These are phyloP conservation scores for Cryptococcus jaspeensis DNA, from an alignment of 1,284 basidiomycete species.

Conservation along the genomic window DNA sequence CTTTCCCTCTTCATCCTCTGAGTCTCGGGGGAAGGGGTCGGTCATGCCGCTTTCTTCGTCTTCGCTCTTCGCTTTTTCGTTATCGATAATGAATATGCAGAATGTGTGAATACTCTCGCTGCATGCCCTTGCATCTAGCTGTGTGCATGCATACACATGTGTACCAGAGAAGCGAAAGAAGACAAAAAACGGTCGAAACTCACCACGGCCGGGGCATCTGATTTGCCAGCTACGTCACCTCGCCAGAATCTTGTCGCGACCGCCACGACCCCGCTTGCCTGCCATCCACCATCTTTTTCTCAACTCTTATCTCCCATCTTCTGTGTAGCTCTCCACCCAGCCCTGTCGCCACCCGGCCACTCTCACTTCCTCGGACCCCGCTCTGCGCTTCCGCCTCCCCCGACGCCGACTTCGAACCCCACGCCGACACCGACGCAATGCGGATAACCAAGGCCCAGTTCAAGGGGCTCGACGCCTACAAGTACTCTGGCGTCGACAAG, in stretches of 20 bases:
- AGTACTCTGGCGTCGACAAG: slow-evolving; percentile 59
- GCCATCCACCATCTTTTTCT: not conserved
- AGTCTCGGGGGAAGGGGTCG: not conserved
- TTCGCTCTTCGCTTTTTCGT: slow-evolving; percentile 1
- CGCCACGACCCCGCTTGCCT: too few species aligned
- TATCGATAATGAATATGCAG: too few species aligned
- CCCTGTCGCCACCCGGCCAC: not conserved
- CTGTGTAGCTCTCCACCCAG: not conserved
- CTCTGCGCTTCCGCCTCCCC: not conserved
- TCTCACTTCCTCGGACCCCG: not conserved
- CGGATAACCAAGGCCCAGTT: slow-evolving; percentile 52
- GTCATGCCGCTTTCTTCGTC: not conserved
- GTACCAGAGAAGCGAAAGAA: too few species aligned
- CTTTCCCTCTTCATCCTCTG: not conserved
- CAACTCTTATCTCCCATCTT: not conserved
- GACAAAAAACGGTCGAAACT: too few species aligned
- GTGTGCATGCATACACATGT: not conserved
- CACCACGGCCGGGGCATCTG: too few species aligned
- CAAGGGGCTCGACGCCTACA: slow-evolving; percentile 57
- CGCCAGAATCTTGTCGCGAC: too few species aligned
- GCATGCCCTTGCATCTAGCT: not conserved
- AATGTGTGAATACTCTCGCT: not conserved
- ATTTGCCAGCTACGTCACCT: too few species aligned
- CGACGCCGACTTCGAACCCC: not conserved
- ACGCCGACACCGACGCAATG: slow-evolving; percentile 20